Conservation (phyloP, 805 yeast genomes). For the Candida ficus region DNA sequence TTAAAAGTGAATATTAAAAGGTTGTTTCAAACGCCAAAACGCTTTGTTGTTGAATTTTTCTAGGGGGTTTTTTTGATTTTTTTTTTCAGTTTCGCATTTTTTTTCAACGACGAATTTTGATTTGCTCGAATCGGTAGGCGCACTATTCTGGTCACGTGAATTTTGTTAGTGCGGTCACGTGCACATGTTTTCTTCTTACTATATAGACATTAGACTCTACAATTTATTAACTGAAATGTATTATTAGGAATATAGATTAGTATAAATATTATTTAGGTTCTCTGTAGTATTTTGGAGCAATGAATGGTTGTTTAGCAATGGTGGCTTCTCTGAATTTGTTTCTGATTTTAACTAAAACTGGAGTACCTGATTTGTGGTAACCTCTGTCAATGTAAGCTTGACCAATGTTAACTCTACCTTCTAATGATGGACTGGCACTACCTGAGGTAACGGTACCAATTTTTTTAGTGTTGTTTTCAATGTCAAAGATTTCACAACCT, state of each 20-base stretch:
- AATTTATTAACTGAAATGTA: no score
- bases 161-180: no score
- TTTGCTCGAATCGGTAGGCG: constrained; percentile 14
- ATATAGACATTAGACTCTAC: no score
- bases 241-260: no score
- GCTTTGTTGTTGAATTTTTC: constrained; percentile 2
- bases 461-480: constrained; percentile 50
- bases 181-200: no score
- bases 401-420: constrained; percentile 72
- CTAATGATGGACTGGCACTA: constrained; percentile 61
- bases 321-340: constrained; percentile 75
- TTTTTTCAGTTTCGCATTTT: constrained; percentile 14
- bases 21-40: background rate
- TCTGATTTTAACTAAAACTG: constrained; percentile 70
- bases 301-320: constrained; percentile 83
- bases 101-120: constrained; percentile 19
- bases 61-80: constrained; percentile 15
- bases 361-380: constrained; percentile 67
- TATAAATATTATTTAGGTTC: constrained; percentile 7
- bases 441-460: constrained; percentile 55
- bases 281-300: constrained; percentile 66
- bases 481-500: constrained; percentile 55
- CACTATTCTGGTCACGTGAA: constrained; percentile 1
- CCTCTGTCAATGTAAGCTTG: constrained; percentile 82
- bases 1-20: constrained; percentile 8